These are phyloP conservation scores for Fistulinella staudtii DNA, from an alignment of 1,284 basidiomycete species.

Conservation along the genomic window DNA sequence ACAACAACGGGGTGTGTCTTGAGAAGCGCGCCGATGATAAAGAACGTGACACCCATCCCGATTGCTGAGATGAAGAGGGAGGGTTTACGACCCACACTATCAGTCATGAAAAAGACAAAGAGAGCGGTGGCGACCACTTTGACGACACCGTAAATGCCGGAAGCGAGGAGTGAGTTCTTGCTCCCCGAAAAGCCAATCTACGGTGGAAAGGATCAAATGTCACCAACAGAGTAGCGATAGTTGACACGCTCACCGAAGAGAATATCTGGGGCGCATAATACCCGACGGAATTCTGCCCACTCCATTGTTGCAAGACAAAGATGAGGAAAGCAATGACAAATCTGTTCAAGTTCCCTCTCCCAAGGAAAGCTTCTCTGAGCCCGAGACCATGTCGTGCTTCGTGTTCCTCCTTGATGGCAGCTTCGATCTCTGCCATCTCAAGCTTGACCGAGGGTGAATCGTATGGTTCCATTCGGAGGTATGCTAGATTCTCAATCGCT, in stretches of 20 bases:
- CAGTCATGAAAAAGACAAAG: constrained; percentile 59
- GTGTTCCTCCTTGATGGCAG: constrained; percentile 60
- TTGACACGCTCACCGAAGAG: constrained; percentile 45
- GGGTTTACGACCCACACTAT: constrained; percentile 51
- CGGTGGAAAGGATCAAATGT: neutral
- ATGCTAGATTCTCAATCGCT: constrained; percentile 50
- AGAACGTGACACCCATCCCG: constrained; percentile 58
- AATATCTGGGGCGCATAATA: constrained; percentile 81
- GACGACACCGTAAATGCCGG: constrained; percentile 79
- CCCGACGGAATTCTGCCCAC: constrained; percentile 56
- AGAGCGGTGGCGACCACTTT: constrained; percentile 68
- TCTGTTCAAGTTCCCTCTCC: constrained; percentile 68
- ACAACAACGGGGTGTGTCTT: constrained; percentile 63
- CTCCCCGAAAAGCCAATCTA: constrained; percentile 64
- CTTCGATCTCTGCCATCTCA: constrained; percentile 62
- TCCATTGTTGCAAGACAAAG: constrained; percentile 58
- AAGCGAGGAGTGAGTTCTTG: constrained; percentile 66
- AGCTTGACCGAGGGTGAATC: constrained; percentile 48
- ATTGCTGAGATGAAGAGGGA: constrained; percentile 63
- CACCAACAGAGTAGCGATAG: neutral
- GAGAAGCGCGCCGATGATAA: constrained; percentile 69
- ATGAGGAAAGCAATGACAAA: constrained; percentile 52
- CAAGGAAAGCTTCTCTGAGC: constrained; percentile 64
- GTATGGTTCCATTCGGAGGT: constrained; percentile 50
- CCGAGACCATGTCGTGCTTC: constrained; percentile 55